Evolutionary conservation across 1,284 basidiomycete genomes (phyloP).

Genomic region (Naganishia cerealis): DNA sequence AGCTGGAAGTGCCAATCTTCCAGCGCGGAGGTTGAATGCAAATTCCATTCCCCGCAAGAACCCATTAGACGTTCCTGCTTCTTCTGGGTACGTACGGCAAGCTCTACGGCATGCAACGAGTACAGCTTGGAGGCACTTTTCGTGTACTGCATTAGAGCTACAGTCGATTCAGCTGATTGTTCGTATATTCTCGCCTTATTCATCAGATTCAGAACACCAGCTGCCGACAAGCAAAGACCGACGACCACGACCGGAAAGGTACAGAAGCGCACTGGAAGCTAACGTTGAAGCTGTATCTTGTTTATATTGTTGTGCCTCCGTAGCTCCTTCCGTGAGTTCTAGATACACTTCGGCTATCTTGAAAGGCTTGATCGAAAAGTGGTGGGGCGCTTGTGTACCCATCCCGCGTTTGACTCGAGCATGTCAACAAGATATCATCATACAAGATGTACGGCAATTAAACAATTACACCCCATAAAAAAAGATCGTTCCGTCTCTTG

Average conservation of each 20-base stretch:
- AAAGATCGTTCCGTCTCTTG: too few species aligned
- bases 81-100: neutral
- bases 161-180: too few species aligned
- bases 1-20: neutral
- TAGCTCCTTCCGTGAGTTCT: constrained; percentile 2
- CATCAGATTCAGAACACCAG: neutral
- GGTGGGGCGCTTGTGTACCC: too few species aligned
- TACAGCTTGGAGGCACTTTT: too few species aligned
- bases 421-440: too few species aligned
- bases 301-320: neutral
- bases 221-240: neutral
- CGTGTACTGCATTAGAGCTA: too few species aligned
- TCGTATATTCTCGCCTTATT: too few species aligned
- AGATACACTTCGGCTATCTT: constrained; percentile 18
- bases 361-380: neutral
- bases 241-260: neutral
- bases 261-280: too few species aligned
- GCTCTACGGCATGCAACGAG: too few species aligned
- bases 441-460: too few species aligned
- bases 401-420: too few species aligned
- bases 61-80: neutral
- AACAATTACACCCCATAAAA: too few species aligned
- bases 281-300: neutral
- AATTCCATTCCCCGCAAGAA: constrained; percentile 14
- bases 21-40: constrained; percentile 14